Conservation (phyloP, 2,329 filamentous ascomycete genomes). For the Penicillium palitans region DNA sequence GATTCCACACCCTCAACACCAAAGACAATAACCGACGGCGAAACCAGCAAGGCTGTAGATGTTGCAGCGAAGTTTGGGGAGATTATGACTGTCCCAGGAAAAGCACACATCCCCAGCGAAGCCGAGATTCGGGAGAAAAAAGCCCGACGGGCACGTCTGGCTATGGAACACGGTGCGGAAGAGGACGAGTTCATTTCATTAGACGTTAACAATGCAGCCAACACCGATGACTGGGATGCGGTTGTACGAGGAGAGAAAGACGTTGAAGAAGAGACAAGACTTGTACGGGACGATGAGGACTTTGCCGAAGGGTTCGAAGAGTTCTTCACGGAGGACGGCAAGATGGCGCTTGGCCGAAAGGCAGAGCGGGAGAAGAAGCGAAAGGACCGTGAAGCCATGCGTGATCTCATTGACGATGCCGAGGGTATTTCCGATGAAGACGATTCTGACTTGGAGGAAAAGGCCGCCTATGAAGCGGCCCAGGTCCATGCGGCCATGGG, state of each 20-base stretch:
- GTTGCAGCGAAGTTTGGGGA: constrained; percentile 53
- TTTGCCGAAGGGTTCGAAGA: constrained; percentile 91
- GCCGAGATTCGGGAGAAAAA: constrained; percentile 90
- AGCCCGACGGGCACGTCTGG: constrained; percentile 77
- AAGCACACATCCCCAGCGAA: constrained; percentile 68
- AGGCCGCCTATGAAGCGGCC: constrained; percentile 80
- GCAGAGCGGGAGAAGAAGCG: constrained; percentile 71
- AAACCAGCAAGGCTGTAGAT: constrained; percentile 56
- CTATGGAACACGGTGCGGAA: constrained; percentile 65
- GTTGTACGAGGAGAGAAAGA: constrained; percentile 53
- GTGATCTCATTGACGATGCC: constrained; percentile 76
- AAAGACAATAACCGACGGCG: constrained; percentile 46
- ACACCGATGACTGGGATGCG: constrained; percentile 50
- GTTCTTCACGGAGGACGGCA: constrained; percentile 83
- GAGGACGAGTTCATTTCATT: constrained; percentile 57
- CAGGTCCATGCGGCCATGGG: constrained; percentile 85
- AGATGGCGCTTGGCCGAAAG: constrained; percentile 73
- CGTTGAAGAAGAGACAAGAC: constrained; percentile 65
- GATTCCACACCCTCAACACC: constrained; percentile 83
- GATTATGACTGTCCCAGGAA: constrained; percentile 33
- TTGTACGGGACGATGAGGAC: constrained; percentile 86
- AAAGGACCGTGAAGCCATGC: constrained; percentile 74
- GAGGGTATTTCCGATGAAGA: constrained; percentile 65
- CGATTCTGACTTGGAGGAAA: constrained; percentile 64
- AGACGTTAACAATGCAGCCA: constrained; percentile 36